A percentile compares a stretch with the other conserved stretches of the same genome.
Conservation (phyloP, 2,329 filamentous ascomycete species). For the Fusarium fracticaudum region DNA sequence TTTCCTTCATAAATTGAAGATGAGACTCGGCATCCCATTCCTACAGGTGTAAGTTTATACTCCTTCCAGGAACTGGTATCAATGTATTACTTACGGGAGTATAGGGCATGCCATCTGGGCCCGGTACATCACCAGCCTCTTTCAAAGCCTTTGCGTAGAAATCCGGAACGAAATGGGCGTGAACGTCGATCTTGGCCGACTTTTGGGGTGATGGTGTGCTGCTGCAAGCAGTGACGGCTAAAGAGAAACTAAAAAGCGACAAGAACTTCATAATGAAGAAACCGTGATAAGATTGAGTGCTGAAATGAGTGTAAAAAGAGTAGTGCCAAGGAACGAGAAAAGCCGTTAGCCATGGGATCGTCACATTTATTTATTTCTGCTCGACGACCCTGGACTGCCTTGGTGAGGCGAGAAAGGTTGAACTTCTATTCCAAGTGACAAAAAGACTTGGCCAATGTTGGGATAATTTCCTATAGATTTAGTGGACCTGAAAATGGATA, state of each 20-base stretch:
- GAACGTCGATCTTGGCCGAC: conserved; percentile 11
- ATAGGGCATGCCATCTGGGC: conserved; percentile 3
- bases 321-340: neutral
- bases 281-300: rapidly evolving
- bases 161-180: conserved; percentile 3
- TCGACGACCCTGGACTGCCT: too few relatives aligned
- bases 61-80: rapidly evolving
- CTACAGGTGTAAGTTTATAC: neutral
- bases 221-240: neutral
- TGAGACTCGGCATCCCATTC: conserved; percentile 11
- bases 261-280: neutral
- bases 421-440: neutral
- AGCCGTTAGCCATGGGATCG: rapidly evolving
- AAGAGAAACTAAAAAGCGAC: neutral
- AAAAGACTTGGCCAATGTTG: rapidly evolving
- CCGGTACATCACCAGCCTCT: conserved; percentile 1
- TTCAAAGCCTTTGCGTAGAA: conserved; percentile 6
- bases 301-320: neutral
- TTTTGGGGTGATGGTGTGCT: neutral
- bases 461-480: rapidly evolving
- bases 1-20: conserved; percentile 13
- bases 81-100: neutral
- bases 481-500: rapidly evolving
- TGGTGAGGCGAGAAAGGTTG: neutral
- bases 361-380: neutral